phyloP scores from a whole-genome alignment of 2,329 filamentous ascomycete species.

The Fusarium pilosicola region DNA sequence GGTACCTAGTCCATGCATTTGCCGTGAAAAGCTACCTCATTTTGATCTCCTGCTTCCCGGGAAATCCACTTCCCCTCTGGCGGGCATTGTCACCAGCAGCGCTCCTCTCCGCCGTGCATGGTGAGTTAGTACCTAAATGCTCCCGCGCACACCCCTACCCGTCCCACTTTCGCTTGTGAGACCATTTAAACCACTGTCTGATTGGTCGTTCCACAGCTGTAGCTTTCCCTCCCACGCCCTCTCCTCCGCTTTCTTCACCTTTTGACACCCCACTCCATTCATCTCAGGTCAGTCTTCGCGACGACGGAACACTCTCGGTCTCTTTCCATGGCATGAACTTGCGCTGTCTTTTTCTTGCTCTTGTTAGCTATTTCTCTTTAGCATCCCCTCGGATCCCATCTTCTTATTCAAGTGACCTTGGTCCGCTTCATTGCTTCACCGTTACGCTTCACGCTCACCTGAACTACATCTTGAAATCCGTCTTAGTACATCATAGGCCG shows the following conservation, averaged over 20 bases:
- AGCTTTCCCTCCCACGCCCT: slow-evolving; percentile 21
- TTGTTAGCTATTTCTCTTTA: slow-evolving; percentile 20
- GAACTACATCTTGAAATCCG: background rate
- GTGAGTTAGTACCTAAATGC: background rate
- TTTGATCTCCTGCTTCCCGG: slow-evolving; percentile 15
- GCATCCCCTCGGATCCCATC: slow-evolving; percentile 3
- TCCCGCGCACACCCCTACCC: slow-evolving; percentile 30
- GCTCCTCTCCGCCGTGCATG: slow-evolving; percentile 34
- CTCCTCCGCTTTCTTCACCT: slow-evolving; percentile 10
- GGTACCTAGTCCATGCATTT: slow-evolving; percentile 22
- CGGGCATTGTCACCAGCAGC: slow-evolving; percentile 19
- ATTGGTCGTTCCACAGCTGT: background rate
- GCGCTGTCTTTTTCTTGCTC: slow-evolving; percentile 19
- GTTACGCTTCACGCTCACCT: slow-evolving; percentile 22
- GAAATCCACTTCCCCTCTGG: slow-evolving; percentile 38
- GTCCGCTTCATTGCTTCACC: slow-evolving; percentile 15
- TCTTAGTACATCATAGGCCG: slow-evolving; percentile 16
- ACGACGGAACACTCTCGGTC: slow-evolving; percentile 38
- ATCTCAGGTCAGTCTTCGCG: slow-evolving; percentile 31
- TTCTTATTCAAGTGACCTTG: slow-evolving; percentile 7
- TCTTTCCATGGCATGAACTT: slow-evolving; percentile 37
- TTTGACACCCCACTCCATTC: slow-evolving; percentile 31
- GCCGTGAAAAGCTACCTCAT: slow-evolving; percentile 13
- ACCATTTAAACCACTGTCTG: background rate
- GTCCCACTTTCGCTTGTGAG: slow-evolving; percentile 15